Conservation (phyloP, 495 filamentous ascomycete genomes). For the Neurospora sp. region DNA sequence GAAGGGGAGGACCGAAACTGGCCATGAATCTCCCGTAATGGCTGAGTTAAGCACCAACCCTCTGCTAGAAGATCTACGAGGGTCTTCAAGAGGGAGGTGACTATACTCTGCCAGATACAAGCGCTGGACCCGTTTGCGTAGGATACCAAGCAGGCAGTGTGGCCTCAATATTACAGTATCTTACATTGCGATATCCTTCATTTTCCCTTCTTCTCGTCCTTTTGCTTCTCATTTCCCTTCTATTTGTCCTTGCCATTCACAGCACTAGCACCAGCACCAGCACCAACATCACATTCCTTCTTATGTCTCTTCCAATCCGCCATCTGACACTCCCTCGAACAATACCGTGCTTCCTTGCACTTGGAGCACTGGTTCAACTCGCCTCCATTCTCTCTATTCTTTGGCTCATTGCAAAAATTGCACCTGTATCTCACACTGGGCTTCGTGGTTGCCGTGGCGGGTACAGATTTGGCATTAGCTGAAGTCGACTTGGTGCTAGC, state of each 20-base stretch:
- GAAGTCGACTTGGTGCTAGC: background rate
- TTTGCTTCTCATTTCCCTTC: background rate
- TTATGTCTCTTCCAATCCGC: constrained; percentile 21
- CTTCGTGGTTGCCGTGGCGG: background rate
- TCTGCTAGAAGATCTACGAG: background rate
- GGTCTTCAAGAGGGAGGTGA: background rate
- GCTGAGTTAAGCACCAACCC: background rate
- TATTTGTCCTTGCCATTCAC: background rate
- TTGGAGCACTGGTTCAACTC: constrained; percentile 11
- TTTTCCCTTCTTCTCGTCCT: background rate
- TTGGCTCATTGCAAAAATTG: background rate
- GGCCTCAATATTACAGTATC: background rate
- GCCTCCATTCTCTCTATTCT: constrained; percentile 1
- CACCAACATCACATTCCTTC: constrained; percentile 8
- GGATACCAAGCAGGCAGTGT: background rate
- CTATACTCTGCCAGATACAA: background rate
- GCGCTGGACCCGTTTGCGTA: background rate
- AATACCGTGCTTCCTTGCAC: constrained; percentile 15
- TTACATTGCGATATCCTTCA: background rate
- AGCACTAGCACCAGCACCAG: background rate
- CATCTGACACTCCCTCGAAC: constrained; percentile 12
- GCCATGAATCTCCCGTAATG: background rate
- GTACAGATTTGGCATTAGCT: background rate
- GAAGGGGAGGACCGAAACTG: background rate
- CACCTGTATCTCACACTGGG: background rate